Evolutionary conservation across 2,329 filamentous ascomycete genomes (phyloP), one percentile per base, ranked within the genome.

Genomic region (Cercospora zeae-maydis): DNA sequence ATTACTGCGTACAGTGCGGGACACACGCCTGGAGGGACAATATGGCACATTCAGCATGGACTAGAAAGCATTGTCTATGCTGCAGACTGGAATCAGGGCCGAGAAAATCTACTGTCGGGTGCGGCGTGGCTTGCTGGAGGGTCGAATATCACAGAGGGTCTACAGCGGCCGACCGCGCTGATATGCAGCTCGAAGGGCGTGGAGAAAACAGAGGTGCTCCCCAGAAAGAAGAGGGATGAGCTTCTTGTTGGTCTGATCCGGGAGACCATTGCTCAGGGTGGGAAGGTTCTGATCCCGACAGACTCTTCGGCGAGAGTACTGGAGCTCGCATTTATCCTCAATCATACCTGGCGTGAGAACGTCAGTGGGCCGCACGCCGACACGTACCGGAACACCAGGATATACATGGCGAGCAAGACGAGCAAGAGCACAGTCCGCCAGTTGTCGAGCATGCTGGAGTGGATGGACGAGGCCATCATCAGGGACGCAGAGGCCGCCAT

Each of bases 41-140:
- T 99, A 80, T 99, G 95, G 95, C 93, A 98, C 73, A 93, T 99
- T 67, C 93, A 98, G 72, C 92, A 98, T 79, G 92, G 93, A 0
- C 84, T 97, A 74, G 95, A 99, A 76, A 97, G 93, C 0, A 93
- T 99, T 45, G 93, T 99, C 1, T 98, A 99, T 72, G 93, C 95
- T 0, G 91, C 97, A 16, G 93, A 98, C 73, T 99, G 95, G 95
- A 97, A 97, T 71, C 93, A 97, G 77, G 92, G 90, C n/a, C 87
- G 92, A 69, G 95, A 99, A 75, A 96, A 96, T 77, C 92, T 98
- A 14, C 88, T 96, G 63, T 88, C 93, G 0, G 93, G 93, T 66
- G 95, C 95, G 21, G 92, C 93, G 27, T 98, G 95, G 92, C 83
- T 99, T 45, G 92, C 91, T 51, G 91, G 91, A 5, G 91, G 92